phyloP scores from a whole-genome alignment of 2,329 filamentous ascomycete genomes.

The Diplodia mutila region DNA sequence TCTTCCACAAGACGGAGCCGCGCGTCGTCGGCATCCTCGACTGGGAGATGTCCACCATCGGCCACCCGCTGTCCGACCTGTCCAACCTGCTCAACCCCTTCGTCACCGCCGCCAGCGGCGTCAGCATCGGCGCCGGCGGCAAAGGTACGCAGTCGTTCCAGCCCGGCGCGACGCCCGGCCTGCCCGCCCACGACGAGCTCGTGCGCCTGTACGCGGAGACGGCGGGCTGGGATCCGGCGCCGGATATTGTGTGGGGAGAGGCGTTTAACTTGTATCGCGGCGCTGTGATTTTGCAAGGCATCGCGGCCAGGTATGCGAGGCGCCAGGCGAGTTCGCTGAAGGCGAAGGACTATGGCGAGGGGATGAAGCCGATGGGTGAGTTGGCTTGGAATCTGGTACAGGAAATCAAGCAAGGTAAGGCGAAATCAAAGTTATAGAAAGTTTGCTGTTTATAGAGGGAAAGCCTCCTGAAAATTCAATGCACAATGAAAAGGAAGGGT shows the following conservation, averaged over 20 bases:
- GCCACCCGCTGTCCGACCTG: slow-evolving; percentile 91
- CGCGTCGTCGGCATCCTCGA: slow-evolving; percentile 91
- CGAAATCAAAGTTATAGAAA: slow-evolving; percentile 42
- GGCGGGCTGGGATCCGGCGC: slow-evolving; percentile 71
- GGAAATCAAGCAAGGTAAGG: slow-evolving; percentile 49
- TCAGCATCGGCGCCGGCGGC: slow-evolving; percentile 42
- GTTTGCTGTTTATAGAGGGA: neutral
- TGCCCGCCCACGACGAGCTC: slow-evolving; percentile 63
- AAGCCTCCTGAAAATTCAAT: neutral
- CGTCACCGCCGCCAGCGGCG: slow-evolving; percentile 44
- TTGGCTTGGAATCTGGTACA: slow-evolving; percentile 76
- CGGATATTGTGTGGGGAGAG: slow-evolving; percentile 66
- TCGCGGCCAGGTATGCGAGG: slow-evolving; percentile 82
- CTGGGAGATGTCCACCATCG: slow-evolving; percentile 98
- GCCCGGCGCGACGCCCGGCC: slow-evolving; percentile 66
- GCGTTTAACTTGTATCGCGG: slow-evolving; percentile 65
- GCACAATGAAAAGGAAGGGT: neutral
- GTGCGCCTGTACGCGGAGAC: slow-evolving; percentile 69
- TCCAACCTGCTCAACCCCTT: slow-evolving; percentile 70
- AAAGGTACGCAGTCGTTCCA: slow-evolving; percentile 57
- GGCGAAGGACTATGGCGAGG: slow-evolving; percentile 71
- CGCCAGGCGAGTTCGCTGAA: slow-evolving; percentile 88
- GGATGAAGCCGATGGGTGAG: slow-evolving; percentile 73
- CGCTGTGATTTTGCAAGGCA: slow-evolving; percentile 78
- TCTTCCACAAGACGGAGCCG: slow-evolving; percentile 85